Percentiles rank a stretch among this genome's conserved stretches.
These are phyloP conservation scores for Onygena corvina DNA, from an alignment of 2,329 filamentous ascomycete genomes.

Conservation along the genomic window DNA sequence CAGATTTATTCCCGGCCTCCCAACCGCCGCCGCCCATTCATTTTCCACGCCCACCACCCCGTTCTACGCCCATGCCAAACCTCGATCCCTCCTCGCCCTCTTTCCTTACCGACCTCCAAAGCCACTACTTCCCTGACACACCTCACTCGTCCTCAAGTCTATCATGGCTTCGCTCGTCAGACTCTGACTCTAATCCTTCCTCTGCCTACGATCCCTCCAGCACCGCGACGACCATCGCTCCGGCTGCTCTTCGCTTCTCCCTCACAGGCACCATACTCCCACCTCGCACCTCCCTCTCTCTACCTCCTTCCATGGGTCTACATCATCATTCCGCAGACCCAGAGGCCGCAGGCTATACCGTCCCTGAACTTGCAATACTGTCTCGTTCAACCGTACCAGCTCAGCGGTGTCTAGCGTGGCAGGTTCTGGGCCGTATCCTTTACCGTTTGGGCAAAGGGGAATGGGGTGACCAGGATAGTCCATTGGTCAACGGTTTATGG, in stretches of 20 bases:
- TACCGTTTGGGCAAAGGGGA: slow-evolving; percentile 69
- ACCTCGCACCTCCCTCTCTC: slow-evolving; percentile 57
- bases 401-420: slow-evolving; percentile 83
- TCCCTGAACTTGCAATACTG: slow-evolving; percentile 70
- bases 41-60: slow-evolving; percentile 35
- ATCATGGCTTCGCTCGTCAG: slow-evolving; percentile 76
- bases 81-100: slow-evolving; percentile 72
- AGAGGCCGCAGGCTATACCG: slow-evolving; percentile 86
- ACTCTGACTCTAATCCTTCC: slow-evolving; percentile 49
- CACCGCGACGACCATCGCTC: slow-evolving; percentile 48
- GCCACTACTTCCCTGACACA: slow-evolving; percentile 85
- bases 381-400: slow-evolving; percentile 70
- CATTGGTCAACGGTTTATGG: slow-evolving; percentile 72
- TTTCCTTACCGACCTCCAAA: slow-evolving; percentile 73
- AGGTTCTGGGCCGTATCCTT: slow-evolving; percentile 73
- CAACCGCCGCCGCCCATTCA: slow-evolving; percentile 30
- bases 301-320: slow-evolving; percentile 67
- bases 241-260: slow-evolving; percentile 74
- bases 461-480: slow-evolving; percentile 49
- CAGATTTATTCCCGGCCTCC: slow-evolving; percentile 32
- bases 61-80: slow-evolving; percentile 47
- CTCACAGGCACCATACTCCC: slow-evolving; percentile 72
- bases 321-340: slow-evolving; percentile 91
- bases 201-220: slow-evolving; percentile 75
- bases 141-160: slow-evolving; percentile 74